Evolutionary conservation across 768 basidiomycete genomes (phyloP).

Genomic region (Tylopilus balloui): DNA sequence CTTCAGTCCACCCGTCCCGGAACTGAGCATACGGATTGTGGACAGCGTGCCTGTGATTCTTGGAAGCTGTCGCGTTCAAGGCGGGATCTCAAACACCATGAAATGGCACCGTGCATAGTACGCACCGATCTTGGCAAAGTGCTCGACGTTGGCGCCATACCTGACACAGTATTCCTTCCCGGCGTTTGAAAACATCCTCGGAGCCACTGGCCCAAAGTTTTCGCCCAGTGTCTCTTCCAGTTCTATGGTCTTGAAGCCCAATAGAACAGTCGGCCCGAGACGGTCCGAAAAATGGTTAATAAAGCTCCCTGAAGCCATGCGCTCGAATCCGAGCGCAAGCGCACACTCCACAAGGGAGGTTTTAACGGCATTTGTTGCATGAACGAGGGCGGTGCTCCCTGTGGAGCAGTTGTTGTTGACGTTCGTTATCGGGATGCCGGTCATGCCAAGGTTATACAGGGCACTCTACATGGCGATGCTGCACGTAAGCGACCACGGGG

Average conservation of each 20-base stretch:
- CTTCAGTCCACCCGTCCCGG: slow-evolving; percentile 65
- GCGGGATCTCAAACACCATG: not conserved
- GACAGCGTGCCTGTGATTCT: slow-evolving; percentile 75
- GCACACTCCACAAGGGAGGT: slow-evolving; percentile 65
- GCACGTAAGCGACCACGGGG: not conserved
- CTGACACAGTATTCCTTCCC: slow-evolving; percentile 67
- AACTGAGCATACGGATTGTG: slow-evolving; percentile 86
- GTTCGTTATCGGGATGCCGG: slow-evolving; percentile 76
- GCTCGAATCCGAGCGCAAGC: slow-evolving; percentile 79
- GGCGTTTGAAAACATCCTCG: slow-evolving; percentile 68
- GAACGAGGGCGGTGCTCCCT: slow-evolving; percentile 68
- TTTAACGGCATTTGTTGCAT: slow-evolving; percentile 65
- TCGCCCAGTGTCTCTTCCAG: slow-evolving; percentile 46
- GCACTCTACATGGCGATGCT: slow-evolving; percentile 45
- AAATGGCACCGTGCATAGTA: not conserved
- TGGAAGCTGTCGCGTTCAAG: slow-evolving; percentile 48
- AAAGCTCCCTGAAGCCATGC: slow-evolving; percentile 70
- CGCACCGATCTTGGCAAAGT: slow-evolving; percentile 75
- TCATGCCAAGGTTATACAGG: slow-evolving; percentile 75
- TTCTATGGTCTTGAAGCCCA: slow-evolving; percentile 39
- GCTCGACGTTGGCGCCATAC: slow-evolving; percentile 58
- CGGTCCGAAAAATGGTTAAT: slow-evolving; percentile 56
- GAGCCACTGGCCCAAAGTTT: slow-evolving; percentile 64
- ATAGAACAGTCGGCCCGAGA: slow-evolving; percentile 40
- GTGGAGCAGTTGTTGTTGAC: slow-evolving; percentile 86